Conservation (phyloP, 805 yeast species). For the Starmerella sp. region DNA sequence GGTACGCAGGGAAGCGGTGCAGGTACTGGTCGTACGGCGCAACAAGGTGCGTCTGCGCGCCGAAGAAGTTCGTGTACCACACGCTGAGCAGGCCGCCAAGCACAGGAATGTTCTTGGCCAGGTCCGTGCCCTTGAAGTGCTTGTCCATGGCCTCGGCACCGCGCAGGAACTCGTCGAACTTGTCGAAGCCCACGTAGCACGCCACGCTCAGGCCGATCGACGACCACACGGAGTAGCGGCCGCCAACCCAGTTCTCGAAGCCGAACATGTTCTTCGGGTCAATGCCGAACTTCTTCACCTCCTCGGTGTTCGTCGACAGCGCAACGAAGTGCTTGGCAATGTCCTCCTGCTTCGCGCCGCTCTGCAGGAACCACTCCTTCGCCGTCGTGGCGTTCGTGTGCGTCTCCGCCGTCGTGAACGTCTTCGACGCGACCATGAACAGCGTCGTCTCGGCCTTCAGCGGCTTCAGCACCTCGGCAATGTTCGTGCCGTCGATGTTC, state of each 20-base stretch:
- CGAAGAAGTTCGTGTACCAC: slow-evolving; percentile 98
- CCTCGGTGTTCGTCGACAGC: slow-evolving; percentile 81
- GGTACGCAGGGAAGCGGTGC: slow-evolving; percentile 98
- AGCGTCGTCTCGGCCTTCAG: slow-evolving; percentile 85
- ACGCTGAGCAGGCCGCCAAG: slow-evolving; percentile 88
- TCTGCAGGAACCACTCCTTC: slow-evolving; percentile 79
- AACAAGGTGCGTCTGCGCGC: slow-evolving; percentile 95
- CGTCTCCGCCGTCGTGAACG: slow-evolving; percentile 98
- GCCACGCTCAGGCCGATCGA: slow-evolving; percentile 96
- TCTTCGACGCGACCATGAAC: slow-evolving; percentile 80
- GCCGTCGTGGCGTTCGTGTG: slow-evolving; percentile 92
- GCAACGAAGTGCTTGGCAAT: slow-evolving; percentile 98
- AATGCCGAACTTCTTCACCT: slow-evolving; percentile 90
- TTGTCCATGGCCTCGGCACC: slow-evolving; percentile 97
- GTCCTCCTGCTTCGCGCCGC: slow-evolving; percentile 53
- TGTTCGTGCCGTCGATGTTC: slow-evolving; percentile 96
- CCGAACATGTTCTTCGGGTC: slow-evolving; percentile 98
- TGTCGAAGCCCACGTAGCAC: slow-evolving; percentile 87
- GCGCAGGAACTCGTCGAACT: slow-evolving; percentile 80
- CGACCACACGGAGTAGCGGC: slow-evolving; percentile 99
- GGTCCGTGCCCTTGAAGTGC: slow-evolving; percentile 74
- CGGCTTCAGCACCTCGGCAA: slow-evolving; percentile 75
- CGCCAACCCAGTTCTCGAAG: slow-evolving; percentile 98
- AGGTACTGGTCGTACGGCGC: slow-evolving; percentile 98
- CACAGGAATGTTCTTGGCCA: slow-evolving; percentile 84